Base-by-base conservation (phyloP, 306 rosid species). In the Calophaca sinica region DNA sequence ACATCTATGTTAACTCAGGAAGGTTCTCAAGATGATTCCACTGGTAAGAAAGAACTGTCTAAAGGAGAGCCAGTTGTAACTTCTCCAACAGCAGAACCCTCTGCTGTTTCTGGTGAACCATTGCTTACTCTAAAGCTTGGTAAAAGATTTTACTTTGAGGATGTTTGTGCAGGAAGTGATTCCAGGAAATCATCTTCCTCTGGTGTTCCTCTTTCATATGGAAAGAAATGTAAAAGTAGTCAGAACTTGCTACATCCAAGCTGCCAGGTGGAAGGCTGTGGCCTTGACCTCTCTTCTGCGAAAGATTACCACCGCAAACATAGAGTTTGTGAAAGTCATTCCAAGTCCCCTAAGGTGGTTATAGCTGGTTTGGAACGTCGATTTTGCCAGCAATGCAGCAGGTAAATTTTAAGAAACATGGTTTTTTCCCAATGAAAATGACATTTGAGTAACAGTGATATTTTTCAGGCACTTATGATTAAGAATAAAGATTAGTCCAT, bases 381-480 rank as follows among this genome's bases (percentile, higher is more conserved):
- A 76, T 94, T 94, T 82, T 94, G 98, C 88, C 98, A 94, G 83
- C 97, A 94, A 59, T 91, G 98, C 70, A 94, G 98, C 87, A 88
- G 98, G 98, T 94, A 84, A 81, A 72, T 64, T 63, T 81, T 57
- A 13, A 20, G 10, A 42, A 59, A 63, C 38, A 41, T 31, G 12
- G 20, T 45, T 77, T 73, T 33, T 28, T 31, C 52, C 32, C 7
- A 41, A 51, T 36, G 65, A 68, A 73, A 58, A 20, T 80, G 70
- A 10, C 60, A 57, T 20, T 28, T 39, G n/a, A 60, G 59, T 46
- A 53, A 13, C 63, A 75, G 14, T 4, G 11, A 48, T 20, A 20
- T 62, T 66, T 57, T 71, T 28, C 64, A 13, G 13, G n/a, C 57
- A 54, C 38, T 61, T 44, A 38, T 28, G 39, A 55, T 9, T 72